phyloP scores from a whole-genome alignment of 192 early-diverging fungal genomes.

The Podila verticillata region DNA sequence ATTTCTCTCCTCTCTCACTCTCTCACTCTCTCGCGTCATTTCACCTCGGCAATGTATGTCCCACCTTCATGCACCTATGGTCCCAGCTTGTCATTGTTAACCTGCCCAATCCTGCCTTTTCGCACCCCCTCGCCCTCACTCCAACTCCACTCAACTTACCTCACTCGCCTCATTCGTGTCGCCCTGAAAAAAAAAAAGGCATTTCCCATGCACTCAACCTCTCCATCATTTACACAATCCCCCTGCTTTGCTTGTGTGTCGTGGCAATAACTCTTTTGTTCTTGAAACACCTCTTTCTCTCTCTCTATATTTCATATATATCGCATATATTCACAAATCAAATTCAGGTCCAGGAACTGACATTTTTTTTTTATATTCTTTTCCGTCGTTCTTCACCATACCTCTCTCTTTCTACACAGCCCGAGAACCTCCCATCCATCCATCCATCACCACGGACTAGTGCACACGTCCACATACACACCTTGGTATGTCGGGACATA shows the following conservation, averaged over 20 bases:
- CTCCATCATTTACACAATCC: background rate
- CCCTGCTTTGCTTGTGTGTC: background rate
- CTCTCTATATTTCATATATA: background rate
- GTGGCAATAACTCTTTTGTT: no score
- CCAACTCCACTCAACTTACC: background rate
- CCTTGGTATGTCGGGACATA: conserved; percentile 35
- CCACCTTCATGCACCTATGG: background rate
- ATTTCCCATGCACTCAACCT: background rate
- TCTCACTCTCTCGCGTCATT: background rate
- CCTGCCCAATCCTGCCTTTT: no score
- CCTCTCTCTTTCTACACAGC: no score
- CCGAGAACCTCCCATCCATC: background rate
- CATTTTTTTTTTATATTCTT: no score
- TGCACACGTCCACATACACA: no score
- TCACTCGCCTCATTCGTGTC: no score
- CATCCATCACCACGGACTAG: background rate
- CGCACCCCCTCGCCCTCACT: background rate
- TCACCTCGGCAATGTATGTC: background rate
- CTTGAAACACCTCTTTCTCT: no score
- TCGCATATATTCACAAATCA: no score
- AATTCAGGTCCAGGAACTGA: no score
- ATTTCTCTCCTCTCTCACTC: background rate
- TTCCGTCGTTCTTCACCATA: no score
- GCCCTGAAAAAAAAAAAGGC: background rate
- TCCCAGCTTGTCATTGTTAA: no score